Conservation (phyloP, 2,329 filamentous ascomycete genomes). For the Claviceps monticola region DNA sequence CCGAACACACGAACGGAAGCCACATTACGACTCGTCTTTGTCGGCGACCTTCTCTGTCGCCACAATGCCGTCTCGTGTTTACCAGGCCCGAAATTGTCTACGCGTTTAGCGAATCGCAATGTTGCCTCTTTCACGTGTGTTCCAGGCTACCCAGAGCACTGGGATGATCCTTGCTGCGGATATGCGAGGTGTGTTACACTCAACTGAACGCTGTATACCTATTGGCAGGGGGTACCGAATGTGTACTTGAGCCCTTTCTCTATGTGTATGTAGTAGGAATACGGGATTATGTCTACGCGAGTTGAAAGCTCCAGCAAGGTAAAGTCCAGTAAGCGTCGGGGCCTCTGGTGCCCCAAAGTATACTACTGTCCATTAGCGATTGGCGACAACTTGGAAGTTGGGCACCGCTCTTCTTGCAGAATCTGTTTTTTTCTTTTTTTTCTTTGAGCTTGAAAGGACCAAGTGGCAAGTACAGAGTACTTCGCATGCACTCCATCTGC, state of each 20-base stretch:
- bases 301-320: neutral
- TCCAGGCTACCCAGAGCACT: neutral
- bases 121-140: neutral
- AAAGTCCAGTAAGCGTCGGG: neutral
- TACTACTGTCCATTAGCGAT: neutral
- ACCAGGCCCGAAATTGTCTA: neutral
- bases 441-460: neutral
- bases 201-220: neutral
- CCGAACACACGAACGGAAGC: neutral
- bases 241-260: neutral
- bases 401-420: neutral
- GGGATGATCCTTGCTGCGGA: conserved; percentile 1
- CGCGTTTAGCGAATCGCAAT: neutral
- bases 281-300: neutral
- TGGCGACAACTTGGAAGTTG: neutral
- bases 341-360: neutral
- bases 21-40: neutral
- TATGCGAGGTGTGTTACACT: conserved; percentile 1
- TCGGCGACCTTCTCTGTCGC: neutral
- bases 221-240: neutral
- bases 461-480: neutral
- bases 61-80: neutral
- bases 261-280: neutral
- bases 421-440: neutral
- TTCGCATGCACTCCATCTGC: neutral